phyloP scores from a whole-genome alignment of 495 filamentous ascomycete species.

The Daldinia concentrica region DNA sequence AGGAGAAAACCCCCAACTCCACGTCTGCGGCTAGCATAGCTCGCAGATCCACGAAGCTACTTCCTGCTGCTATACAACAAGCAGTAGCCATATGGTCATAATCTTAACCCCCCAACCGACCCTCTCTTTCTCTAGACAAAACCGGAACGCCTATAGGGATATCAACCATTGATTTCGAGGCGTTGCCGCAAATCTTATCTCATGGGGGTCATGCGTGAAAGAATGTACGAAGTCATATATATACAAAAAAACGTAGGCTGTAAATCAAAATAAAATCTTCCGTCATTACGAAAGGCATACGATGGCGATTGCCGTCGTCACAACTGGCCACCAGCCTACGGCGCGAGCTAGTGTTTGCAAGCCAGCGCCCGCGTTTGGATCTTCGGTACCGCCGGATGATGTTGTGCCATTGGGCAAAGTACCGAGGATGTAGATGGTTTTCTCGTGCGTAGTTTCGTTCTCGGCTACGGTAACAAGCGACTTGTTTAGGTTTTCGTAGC shows the following conservation, averaged over 20 bases:
- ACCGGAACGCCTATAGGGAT: slow-evolving; percentile 21
- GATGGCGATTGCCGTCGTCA: slow-evolving; percentile 64
- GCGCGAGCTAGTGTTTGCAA: slow-evolving; percentile 53
- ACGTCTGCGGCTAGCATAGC: background rate
- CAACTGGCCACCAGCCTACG: slow-evolving; percentile 68
- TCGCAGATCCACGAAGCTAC: background rate
- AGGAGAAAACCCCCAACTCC: background rate
- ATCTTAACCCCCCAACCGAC: background rate
- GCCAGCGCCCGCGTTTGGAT: slow-evolving; percentile 48
- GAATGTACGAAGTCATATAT: slow-evolving; percentile 12
- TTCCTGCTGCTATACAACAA: background rate
- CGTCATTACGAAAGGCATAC: slow-evolving; percentile 40
- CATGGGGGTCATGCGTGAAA: background rate
- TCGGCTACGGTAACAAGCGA: slow-evolving; percentile 68
- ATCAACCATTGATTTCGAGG: slow-evolving; percentile 9
- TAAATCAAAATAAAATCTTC: background rate
- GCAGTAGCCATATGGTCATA: background rate
- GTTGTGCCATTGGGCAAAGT: slow-evolving; percentile 88
- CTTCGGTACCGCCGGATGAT: slow-evolving; percentile 64
- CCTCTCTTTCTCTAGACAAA: slow-evolving; percentile 2
- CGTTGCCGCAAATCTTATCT: slow-evolving; percentile 3
- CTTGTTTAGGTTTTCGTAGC: slow-evolving; percentile 65
- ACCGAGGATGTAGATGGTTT: slow-evolving; percentile 82
- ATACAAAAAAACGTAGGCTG: background rate
- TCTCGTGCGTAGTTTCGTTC: slow-evolving; percentile 69